These are phyloP conservation scores for Colletotrichum sojae DNA, from an alignment of 2,329 filamentous ascomycete genomes.

Conservation along the genomic window DNA sequence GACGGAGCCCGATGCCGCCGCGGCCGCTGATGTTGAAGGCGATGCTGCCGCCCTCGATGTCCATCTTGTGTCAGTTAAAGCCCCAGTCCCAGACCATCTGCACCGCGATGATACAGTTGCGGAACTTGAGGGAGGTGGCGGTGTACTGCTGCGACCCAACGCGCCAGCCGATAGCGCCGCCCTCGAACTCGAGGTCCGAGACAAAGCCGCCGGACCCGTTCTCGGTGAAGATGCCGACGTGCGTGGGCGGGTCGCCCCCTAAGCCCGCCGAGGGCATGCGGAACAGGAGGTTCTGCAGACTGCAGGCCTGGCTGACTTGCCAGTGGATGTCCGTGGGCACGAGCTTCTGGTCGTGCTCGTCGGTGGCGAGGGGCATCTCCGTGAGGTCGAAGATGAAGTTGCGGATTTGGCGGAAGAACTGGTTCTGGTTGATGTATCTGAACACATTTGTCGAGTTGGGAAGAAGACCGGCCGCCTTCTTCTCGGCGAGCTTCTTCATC, in stretches of 20 bases:
- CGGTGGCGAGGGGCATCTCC: slow-evolving; percentile 58
- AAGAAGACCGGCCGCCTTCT: slow-evolving; percentile 8
- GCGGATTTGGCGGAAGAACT: slow-evolving; percentile 67
- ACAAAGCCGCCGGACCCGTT: slow-evolving; percentile 57
- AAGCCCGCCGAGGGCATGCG: background rate
- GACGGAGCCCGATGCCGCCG: slow-evolving; percentile 45
- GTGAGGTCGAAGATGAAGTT: slow-evolving; percentile 72
- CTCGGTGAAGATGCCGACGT: slow-evolving; percentile 46
- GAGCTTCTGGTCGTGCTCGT: slow-evolving; percentile 43
- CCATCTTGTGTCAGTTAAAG: slow-evolving; percentile 69
- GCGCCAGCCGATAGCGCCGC: slow-evolving; percentile 70
- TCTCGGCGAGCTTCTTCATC: slow-evolving; percentile 7
- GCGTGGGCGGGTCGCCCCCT: slow-evolving; percentile 48
- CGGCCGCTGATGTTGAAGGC: slow-evolving; percentile 48
- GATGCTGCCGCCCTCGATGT: slow-evolving; percentile 44
- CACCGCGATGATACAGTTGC: slow-evolving; percentile 72
- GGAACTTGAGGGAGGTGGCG: slow-evolving; percentile 74
- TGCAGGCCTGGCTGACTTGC: slow-evolving; percentile 72
- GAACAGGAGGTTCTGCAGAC: slow-evolving; percentile 64
- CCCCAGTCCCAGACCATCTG: slow-evolving; percentile 80
- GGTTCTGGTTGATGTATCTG: slow-evolving; percentile 70
- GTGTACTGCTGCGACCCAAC: slow-evolving; percentile 78
- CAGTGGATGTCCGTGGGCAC: slow-evolving; percentile 69
- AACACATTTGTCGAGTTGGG: background rate
- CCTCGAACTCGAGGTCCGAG: slow-evolving; percentile 75